These are phyloP conservation scores for Porodaedalea pini DNA, from an alignment of 1,284 basidiomycete species.

Conservation along the genomic window DNA sequence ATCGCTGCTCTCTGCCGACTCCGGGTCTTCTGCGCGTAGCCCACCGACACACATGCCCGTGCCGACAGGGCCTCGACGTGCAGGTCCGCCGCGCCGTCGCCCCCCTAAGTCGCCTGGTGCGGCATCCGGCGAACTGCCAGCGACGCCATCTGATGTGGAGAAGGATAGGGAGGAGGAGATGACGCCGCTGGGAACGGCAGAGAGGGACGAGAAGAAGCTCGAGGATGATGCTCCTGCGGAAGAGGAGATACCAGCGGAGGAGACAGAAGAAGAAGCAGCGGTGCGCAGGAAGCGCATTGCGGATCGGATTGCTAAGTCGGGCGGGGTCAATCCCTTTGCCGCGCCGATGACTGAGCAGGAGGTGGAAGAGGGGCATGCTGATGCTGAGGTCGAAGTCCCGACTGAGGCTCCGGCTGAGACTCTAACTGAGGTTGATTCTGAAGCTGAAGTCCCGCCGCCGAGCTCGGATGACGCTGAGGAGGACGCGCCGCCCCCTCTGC, in stretches of 20 bases:
- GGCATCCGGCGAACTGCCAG: conserved; percentile 21
- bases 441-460: neutral
- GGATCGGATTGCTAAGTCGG: conserved; percentile 61
- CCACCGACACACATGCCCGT: conserved; percentile 63
- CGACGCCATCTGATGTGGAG: conserved; percentile 29
- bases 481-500: conserved; percentile 12
- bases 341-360: conserved; percentile 31
- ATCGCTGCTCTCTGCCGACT: conserved; percentile 36
- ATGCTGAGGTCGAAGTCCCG: conserved; percentile 12
- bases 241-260: conserved; percentile 22
- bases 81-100: conserved; percentile 67
- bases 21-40: conserved; percentile 32
- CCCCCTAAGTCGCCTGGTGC: conserved; percentile 42
- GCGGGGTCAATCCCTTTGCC: conserved; percentile 60
- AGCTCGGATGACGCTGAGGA: conserved; percentile 6
- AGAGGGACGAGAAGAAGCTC: conserved; percentile 14
- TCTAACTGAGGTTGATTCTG: conserved; percentile 10
- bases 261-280: conserved; percentile 51
- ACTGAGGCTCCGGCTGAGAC: conserved; percentile 30
- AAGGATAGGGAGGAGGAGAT: conserved; percentile 3
- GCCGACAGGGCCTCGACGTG: conserved; percentile 62
- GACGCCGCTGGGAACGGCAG: neutral
- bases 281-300: conserved; percentile 53
- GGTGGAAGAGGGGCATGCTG: neutral
- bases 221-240: conserved; percentile 15